Conservation (phyloP, 2,329 filamentous ascomycete species). For the Cordyceps farinosa region DNA sequence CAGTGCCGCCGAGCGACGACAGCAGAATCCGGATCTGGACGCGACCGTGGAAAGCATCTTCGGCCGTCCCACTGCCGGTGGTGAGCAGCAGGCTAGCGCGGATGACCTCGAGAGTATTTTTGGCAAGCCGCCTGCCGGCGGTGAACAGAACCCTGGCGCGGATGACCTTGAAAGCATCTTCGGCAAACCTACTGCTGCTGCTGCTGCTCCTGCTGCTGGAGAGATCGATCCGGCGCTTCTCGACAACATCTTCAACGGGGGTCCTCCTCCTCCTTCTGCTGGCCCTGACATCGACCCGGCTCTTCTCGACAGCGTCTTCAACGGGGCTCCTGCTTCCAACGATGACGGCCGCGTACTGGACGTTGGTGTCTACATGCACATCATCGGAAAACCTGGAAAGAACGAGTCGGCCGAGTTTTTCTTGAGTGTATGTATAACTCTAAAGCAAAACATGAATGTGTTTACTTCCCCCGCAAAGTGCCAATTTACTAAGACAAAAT, state of each 20-base stretch:
- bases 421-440: neutral
- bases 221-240: no score
- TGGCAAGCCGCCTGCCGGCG: neutral
- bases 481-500: neutral
- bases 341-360: neutral
- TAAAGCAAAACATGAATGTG: no score
- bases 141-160: no score
- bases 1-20: neutral
- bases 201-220: no score
- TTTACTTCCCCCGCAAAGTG: no score
- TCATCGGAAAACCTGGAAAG: neutral
- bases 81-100: neutral
- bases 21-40: neutral
- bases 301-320: no score
- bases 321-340: neutral
- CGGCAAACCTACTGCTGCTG: neutral
- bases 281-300: no score
- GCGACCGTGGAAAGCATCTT: neutral
- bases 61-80: neutral
- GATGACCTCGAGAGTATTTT: neutral
- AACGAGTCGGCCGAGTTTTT: neutral
- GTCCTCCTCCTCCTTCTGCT: no score
- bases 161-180: no score
- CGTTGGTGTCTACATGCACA: neutral
- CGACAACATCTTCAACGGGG: no score